Conservation (phyloP, 257 asterid species). For the Sherardia arvensis region DNA sequence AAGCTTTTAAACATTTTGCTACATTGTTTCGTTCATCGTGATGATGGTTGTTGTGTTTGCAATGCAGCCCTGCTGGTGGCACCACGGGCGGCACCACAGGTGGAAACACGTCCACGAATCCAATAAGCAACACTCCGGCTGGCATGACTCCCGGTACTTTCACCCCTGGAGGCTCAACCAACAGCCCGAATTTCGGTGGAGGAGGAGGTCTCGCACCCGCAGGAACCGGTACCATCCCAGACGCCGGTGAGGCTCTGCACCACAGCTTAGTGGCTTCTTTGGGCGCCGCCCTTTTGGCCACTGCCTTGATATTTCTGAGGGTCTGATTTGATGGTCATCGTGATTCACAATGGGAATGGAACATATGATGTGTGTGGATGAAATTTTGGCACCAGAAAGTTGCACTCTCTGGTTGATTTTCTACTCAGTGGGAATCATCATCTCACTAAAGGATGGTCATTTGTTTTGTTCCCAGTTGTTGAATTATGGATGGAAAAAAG, state of each 20-base stretch:
- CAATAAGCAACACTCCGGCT: not conserved
- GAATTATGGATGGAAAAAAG: constrained; percentile 13
- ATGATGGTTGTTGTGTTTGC: not conserved
- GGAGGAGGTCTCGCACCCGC: constrained; percentile 37
- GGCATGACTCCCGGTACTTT: not conserved
- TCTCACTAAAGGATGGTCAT: constrained; percentile 19
- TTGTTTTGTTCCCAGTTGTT: constrained; percentile 14
- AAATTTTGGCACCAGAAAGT: constrained; percentile 12
- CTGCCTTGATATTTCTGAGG: constrained; percentile 16
- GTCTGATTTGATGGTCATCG: not conserved
- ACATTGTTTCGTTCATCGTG: not conserved
- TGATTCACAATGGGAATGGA: not conserved
- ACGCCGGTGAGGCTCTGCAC: constrained; percentile 5
- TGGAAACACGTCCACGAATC: not conserved
- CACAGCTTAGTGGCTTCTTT: constrained; percentile 13
- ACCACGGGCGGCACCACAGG: not conserved
- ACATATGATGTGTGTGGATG: constrained; percentile 11
- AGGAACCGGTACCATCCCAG: constrained; percentile 19
- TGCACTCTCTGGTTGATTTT: constrained; percentile 1
- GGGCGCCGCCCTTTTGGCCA: constrained; percentile 15
- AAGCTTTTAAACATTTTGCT: not conserved
- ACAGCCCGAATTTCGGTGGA: not conserved
- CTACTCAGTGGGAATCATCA: constrained; percentile 3
- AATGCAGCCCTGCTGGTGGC: not conserved
- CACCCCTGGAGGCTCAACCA: constrained; percentile 15